Evolutionary conservation across 805 yeast species (phyloP).

Genomic region (Isabelozyma pseudorhagii): DNA sequence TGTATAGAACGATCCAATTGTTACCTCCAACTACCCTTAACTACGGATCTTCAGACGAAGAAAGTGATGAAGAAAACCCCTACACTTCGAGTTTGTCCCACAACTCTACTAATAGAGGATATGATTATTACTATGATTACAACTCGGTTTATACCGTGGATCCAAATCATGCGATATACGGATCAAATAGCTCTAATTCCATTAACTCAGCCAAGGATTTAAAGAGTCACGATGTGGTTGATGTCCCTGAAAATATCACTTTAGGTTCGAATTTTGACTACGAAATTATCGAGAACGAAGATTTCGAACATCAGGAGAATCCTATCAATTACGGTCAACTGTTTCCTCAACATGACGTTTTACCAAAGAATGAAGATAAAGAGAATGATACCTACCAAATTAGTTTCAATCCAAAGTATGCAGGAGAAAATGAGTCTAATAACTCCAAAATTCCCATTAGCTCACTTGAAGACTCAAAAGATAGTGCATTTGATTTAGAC

Average conservation of each 20-base stretch:
- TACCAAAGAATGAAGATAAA: neutral
- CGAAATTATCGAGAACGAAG: conserved; percentile 28
- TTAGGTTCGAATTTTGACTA: conserved; percentile 39
- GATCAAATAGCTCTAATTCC: conserved; percentile 9
- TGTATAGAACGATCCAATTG: conserved; percentile 61
- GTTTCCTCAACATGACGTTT: conserved; percentile 3
- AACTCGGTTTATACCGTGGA: conserved; percentile 69
- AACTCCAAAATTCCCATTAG: conserved; percentile 13
- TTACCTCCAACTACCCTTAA: conserved; percentile 87
- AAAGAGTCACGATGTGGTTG: conserved; percentile 36
- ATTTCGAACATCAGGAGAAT: conserved; percentile 11
- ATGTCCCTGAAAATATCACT: conserved; percentile 45
- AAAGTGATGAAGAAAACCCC: conserved; percentile 56
- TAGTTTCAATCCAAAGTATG: neutral
- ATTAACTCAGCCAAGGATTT: conserved; percentile 8
- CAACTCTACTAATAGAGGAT: conserved; percentile 71
- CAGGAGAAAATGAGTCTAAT: neutral
- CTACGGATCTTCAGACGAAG: conserved; percentile 62
- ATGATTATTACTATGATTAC: conserved; percentile 76
- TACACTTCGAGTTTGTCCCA: conserved; percentile 61
- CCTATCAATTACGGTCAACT: conserved; percentile 4
- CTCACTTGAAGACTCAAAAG: conserved; percentile 14
- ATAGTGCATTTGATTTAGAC: conserved; percentile 1
- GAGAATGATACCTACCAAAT: neutral
- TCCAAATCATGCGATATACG: conserved; percentile 38